Evolutionary conservation across 2,329 filamentous ascomycete species (phyloP).

Genomic region (Talaromyces sp.): DNA sequence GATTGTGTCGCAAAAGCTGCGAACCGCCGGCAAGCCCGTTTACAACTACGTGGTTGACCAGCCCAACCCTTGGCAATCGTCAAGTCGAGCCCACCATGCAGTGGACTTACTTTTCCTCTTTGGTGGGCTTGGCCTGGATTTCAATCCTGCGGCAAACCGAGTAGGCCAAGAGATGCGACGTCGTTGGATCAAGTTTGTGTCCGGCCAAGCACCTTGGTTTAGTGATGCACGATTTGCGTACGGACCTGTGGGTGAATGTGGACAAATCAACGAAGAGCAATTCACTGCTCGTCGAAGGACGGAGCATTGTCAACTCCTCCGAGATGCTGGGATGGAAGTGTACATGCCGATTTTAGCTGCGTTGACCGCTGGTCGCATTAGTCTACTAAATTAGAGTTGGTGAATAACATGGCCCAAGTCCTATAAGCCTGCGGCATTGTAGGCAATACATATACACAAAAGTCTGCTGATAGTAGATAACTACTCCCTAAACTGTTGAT

Average conservation of each 20-base stretch:
- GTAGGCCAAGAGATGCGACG: constrained; percentile 44
- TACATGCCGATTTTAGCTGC: constrained; percentile 36
- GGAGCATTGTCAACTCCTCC: constrained; percentile 33
- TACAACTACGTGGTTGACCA: constrained; percentile 51
- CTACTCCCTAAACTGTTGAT: too few relatives aligned
- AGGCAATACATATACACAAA: background rate
- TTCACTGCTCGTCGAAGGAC: constrained; percentile 39
- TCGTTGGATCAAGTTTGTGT: constrained; percentile 46
- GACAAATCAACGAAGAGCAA: constrained; percentile 35
- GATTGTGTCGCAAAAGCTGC: constrained; percentile 30
- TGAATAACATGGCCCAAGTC: background rate
- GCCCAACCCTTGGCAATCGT: constrained; percentile 52
- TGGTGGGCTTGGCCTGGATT: constrained; percentile 42
- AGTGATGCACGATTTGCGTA: constrained; percentile 37
- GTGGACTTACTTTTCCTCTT: constrained; percentile 53
- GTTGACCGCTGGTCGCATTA: constrained; percentile 47
- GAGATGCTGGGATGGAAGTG: constrained; percentile 31
- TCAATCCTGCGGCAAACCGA: constrained; percentile 35
- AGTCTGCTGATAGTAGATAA: too few relatives aligned
- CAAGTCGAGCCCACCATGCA: constrained; percentile 51
- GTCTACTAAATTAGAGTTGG: constrained; percentile 41
- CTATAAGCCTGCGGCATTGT: too few relatives aligned
- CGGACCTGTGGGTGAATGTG: constrained; percentile 43
- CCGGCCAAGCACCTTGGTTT: constrained; percentile 42
- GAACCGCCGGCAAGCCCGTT: constrained; percentile 28